Conservation (phyloP, 2,329 filamentous ascomycete genomes). For the Didymella glomerata region DNA sequence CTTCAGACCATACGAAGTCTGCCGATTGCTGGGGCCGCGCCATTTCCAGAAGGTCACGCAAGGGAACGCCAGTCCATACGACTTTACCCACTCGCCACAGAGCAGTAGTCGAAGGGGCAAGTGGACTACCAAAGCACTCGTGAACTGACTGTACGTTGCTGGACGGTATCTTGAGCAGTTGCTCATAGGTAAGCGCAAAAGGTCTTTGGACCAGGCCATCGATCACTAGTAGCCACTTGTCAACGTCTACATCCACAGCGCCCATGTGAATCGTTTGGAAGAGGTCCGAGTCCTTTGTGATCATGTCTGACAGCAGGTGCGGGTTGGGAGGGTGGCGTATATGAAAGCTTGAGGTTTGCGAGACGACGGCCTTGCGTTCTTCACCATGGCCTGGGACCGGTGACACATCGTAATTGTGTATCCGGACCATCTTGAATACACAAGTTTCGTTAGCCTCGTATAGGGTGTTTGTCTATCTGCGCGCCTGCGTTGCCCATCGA, state of each 20-base stretch:
- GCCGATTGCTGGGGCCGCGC: slow-evolving; percentile 27
- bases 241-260: slow-evolving; percentile 37
- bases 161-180: slow-evolving; percentile 37
- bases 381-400: not conserved
- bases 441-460: not conserved
- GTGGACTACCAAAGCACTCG: slow-evolving; percentile 50
- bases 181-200: slow-evolving; percentile 36
- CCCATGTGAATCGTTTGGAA: slow-evolving; percentile 53
- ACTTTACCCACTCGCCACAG: slow-evolving; percentile 49
- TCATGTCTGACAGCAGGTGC: slow-evolving; percentile 33
- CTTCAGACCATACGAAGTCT: slow-evolving; percentile 42
- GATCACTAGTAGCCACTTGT: slow-evolving; percentile 41
- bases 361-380: slow-evolving; percentile 12
- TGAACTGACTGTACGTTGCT: slow-evolving; percentile 44
- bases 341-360: slow-evolving; percentile 22
- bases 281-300: slow-evolving; percentile 40
- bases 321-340: slow-evolving; percentile 40
- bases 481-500: not conserved
- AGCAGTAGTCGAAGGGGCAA: slow-evolving; percentile 39
- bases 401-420: slow-evolving; percentile 1
- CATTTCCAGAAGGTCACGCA: slow-evolving; percentile 32
- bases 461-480: too few species aligned
- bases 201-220: slow-evolving; percentile 44
- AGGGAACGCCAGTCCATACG: slow-evolving; percentile 46
- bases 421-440: not conserved